Evolutionary conservation across 2,329 filamentous ascomycete species (phyloP), one percentile per base, ranked within the genome.

Genomic region (Trichoderma pleuroti): DNA sequence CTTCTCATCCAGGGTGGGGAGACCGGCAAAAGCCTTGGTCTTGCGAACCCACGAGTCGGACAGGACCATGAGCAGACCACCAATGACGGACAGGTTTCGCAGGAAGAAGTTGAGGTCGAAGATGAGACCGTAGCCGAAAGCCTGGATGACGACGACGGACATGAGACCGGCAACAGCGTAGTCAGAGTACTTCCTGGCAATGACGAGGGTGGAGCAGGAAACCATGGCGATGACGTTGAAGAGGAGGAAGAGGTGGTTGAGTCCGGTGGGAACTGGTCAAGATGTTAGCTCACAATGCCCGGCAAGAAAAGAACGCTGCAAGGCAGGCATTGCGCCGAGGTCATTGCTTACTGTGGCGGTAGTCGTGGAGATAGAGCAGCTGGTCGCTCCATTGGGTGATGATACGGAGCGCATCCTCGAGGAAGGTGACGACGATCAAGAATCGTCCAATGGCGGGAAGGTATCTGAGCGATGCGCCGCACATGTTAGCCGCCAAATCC

Each of bases 41-140:
- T 98, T 98, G 84, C 94, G 92, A 74, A 98, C 94, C 94, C 95
- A 98, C 71, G 93, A 97, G 84, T 99, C 96, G 52, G 94, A 98
- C 61, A 99, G 87, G 24, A 99, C 96, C 96, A 99, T 98, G 77
- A 99, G 88, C 57, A 99, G 88, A 72, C 96, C 96, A 76, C 96
- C 96, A 86, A 98, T 95, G 77, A 99, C 96, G 74, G 94, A 97
- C 73, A 99, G 87, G 81, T 99, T 99, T 84, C 96, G 94, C 74
- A 99, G 92, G 90, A 99, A 99, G 87, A 99, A 99, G 89, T 98
- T 99, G 79, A 98, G 89, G 82, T 99, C 96, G 82, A 99, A 98
- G 82, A 99, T 97, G 73, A 99, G 88, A 72, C 96, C 96, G 81
- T 99, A 99, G 76, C 96, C 96, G 70, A 99, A 88, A 24, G 95